These are phyloP conservation scores for Hypoxylon intermedium DNA, from an alignment of 495 filamentous ascomycete species.

Conservation along the genomic window DNA sequence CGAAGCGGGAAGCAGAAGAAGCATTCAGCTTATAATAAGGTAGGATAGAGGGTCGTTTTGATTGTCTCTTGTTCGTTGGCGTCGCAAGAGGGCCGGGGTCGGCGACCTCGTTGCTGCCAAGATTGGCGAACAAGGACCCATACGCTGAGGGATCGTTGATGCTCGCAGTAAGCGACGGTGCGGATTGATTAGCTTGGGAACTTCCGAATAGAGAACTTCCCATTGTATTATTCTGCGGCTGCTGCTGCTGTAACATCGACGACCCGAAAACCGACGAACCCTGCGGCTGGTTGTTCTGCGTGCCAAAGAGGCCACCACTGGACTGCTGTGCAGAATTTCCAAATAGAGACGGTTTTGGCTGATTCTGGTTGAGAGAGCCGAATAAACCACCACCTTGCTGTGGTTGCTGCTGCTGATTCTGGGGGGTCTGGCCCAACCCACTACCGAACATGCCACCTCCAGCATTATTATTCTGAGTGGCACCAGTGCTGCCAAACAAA, in stretches of 20 bases:
- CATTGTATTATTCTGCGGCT: constrained; percentile 55
- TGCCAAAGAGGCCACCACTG: constrained; percentile 69
- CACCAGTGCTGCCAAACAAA: constrained; percentile 53
- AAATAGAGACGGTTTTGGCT: constrained; percentile 54
- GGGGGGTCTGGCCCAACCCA: constrained; percentile 53
- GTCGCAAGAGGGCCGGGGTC: constrained; percentile 86
- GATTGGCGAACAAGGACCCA: constrained; percentile 79
- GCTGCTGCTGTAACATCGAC: constrained; percentile 54
- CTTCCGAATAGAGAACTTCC: constrained; percentile 51
- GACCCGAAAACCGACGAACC: constrained; percentile 52
- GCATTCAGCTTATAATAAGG: constrained; percentile 91
- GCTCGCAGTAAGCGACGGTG: constrained; percentile 75
- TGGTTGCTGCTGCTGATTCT: constrained; percentile 65
- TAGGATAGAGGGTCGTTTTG: constrained; percentile 76
- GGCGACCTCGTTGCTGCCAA: constrained; percentile 66
- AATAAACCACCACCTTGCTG: constrained; percentile 51
- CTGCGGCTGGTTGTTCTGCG: constrained; percentile 55
- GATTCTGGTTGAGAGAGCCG: constrained; percentile 47
- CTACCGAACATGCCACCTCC: constrained; percentile 61
- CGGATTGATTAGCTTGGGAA: constrained; percentile 48
- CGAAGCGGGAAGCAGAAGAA: constrained; percentile 73
- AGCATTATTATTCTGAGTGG: constrained; percentile 47
- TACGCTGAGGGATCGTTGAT: constrained; percentile 81
- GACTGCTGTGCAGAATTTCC: constrained; percentile 44
- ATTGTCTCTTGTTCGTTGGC: constrained; percentile 73